Evolutionary conservation across 805 yeast genomes (phyloP), one percentile per base, ranked within the genome.

Genomic region (Ascoidea tarda): DNA sequence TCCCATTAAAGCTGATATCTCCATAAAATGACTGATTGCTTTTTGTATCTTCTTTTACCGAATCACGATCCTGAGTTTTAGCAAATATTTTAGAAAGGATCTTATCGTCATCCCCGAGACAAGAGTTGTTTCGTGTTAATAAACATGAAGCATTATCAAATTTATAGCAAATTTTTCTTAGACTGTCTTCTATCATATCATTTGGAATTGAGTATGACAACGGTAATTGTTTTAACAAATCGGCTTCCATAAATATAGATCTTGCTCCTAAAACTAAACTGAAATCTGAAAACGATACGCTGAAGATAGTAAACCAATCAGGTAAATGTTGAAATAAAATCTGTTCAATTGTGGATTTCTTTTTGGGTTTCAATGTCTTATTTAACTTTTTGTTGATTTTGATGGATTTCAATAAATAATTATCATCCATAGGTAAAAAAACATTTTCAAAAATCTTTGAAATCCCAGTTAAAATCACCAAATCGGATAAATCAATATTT

Each of bases 171-270:
- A 53, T 31, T 47, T 54, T 54, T 47, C 59, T 49, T 28, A 55
- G 47, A 28, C 51, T 33, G 8, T 56, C 58, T 32, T 33, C 42
- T 12, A 48, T 48, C 31, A 42, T 44, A 46, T n/a, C 38, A 42
- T 32, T 14, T n/a, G 16, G 49, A 42, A 49, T n/a, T 8, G 12
- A 28, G 14, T 44, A 16, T 66, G 70, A 2, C 68, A 57, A 53
- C 6, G 63, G 64, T 1, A 65, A 50, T 3, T 57, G 52, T 28
- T 69, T 63, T 49, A 72, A 64, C 1, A 67, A 58, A 31, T 68
- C 70, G 16, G 70, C 66, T 5, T 75, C 71, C 60, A 74, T 61
- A 49, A 74, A 62, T 1, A 73, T 65, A 1, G 77, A 73, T 46
- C 78, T 65, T 6, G 74, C 66, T 4, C 76, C 77, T 10, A 72